Percentiles rank a stretch among this genome's conserved stretches.
These are phyloP conservation scores for Rhodotorula diobovata DNA, from an alignment of 768 basidiomycete genomes.

Conservation along the genomic window DNA sequence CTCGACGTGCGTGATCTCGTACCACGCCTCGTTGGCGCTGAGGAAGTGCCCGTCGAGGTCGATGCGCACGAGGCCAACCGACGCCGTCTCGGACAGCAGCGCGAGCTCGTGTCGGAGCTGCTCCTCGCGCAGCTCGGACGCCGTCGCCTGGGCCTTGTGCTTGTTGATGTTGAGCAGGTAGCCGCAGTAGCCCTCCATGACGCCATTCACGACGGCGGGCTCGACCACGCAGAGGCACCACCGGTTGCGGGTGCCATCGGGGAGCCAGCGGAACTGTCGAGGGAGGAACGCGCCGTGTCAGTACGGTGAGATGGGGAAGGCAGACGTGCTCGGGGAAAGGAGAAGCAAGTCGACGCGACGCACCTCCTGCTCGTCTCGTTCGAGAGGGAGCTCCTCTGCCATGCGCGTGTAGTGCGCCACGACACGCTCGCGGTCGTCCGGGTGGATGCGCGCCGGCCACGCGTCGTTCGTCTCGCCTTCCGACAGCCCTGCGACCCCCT, in stretches of 20 bases:
- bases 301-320: too few species aligned
- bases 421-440: constrained; percentile 4
- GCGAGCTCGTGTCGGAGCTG: constrained; percentile 22
- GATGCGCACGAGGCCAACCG: constrained; percentile 18
- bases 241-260: neutral
- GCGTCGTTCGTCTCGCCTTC: constrained; percentile 14
- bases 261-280: constrained; percentile 10
- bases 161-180: constrained; percentile 26
- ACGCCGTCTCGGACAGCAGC: neutral
- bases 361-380: constrained; percentile 7
- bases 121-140: constrained; percentile 3
- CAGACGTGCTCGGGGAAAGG: too few species aligned
- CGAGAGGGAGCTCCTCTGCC: neutral
- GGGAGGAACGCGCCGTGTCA: too few species aligned
- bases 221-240: constrained; percentile 9
- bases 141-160: constrained; percentile 19
- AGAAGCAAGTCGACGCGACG: too few species aligned
- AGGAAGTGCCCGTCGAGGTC: constrained; percentile 15
- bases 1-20: neutral
- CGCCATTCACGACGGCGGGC: constrained; percentile 11
- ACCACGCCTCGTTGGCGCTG: constrained; percentile 26
- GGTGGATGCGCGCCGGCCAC: constrained; percentile 6
- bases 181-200: constrained; percentile 5
- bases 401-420: constrained; percentile 8
- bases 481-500: neutral